A percentile compares a stretch with the other conserved stretches of the same genome.
Conservation (phyloP, 1,284 basidiomycete species). For the Xerocomus nothofagi region DNA sequence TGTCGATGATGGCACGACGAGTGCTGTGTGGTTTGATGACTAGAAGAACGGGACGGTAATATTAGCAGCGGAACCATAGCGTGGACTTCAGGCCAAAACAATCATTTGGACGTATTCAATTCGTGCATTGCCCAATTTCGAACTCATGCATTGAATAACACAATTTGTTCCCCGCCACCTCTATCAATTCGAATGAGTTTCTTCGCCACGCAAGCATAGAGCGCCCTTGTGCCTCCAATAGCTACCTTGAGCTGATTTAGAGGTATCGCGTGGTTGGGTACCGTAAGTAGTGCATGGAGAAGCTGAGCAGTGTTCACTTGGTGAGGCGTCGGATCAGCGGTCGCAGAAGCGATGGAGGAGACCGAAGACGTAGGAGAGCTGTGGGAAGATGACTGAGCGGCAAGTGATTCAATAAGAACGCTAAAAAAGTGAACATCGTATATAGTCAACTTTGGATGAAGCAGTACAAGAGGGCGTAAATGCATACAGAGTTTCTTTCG, state of each 20-base stretch:
- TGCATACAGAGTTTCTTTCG: constrained; percentile 66
- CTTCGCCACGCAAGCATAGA: constrained; percentile 73
- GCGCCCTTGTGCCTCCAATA: constrained; percentile 54
- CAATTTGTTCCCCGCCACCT: constrained; percentile 67
- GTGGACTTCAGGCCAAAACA: too few species aligned
- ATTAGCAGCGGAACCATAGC: not conserved
- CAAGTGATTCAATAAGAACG: constrained; percentile 56
- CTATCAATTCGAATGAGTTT: constrained; percentile 72
- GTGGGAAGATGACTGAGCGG: constrained; percentile 35
- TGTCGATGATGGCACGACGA: not conserved
- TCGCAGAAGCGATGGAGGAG: constrained; percentile 36
- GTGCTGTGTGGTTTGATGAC: not conserved
- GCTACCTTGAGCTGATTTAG: constrained; percentile 62
- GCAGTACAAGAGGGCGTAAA: not conserved
- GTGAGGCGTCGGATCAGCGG: constrained; percentile 48
- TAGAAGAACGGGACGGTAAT: not conserved
- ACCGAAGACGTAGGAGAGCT: constrained; percentile 43
- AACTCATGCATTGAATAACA: constrained; percentile 56
- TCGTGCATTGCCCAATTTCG: constrained; percentile 24
- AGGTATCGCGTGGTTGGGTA: constrained; percentile 55
- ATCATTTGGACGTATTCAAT: too few species aligned
- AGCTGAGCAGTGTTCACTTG: constrained; percentile 70
- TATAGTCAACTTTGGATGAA: constrained; percentile 1
- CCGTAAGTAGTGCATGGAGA: constrained; percentile 51
- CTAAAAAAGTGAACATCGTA: constrained; percentile 40